Base-by-base conservation (phyloP, 495 filamentous ascomycete genomes). In the Trichoderma gamsii region DNA sequence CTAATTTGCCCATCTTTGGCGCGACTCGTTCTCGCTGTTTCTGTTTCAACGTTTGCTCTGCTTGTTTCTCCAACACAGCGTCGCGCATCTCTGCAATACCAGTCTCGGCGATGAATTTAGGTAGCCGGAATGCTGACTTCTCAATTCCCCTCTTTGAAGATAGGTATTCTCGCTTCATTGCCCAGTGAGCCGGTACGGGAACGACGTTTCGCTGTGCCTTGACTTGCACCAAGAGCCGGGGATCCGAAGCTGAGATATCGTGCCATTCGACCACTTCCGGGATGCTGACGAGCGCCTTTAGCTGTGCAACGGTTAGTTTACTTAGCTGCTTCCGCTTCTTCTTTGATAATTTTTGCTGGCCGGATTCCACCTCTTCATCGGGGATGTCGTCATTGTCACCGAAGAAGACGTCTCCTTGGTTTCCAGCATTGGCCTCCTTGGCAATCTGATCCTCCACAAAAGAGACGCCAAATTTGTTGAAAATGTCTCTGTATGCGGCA, bases 21-120 rank as follows among this genome's bases (percentile, higher is more conserved):
- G 92, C 89, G 12, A 99, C 95, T 67, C 95, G 85, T 75, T 98
- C 95, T 51, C 95, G 84, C 80, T 97, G 94, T 74, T 97, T 97
- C 75, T 96, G 92, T 76, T 97, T 97, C 70, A 99, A 81, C 16
- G 86, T 87, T 65, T 93, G 90, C 72, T 94, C 87, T 41, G 92
- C 92, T 76, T 97, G 93, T 75, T 98, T 97, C 76, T 99, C 95
- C 49, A 97, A 79, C 8, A 95, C 92, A 7, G 95, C 94, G 74
- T 98, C 96, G 67, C 95, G 89, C 95, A 98, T 98, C 77, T 97
- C 95, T 23, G 93, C 85, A 72, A 99, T 98, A 16, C 95, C 95
- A 2, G 95, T 99, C 72, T 97, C 95, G 73, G 94, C 90, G 70
- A 99, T 98, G 79, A 97, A 99, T 76, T 96, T 96, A 25, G 95